A percentile compares a stretch with the other conserved stretches of the same genome.
These are phyloP conservation scores for Fusarium abutilonis DNA, from an alignment of 2,329 filamentous ascomycete species.

Conservation along the genomic window DNA sequence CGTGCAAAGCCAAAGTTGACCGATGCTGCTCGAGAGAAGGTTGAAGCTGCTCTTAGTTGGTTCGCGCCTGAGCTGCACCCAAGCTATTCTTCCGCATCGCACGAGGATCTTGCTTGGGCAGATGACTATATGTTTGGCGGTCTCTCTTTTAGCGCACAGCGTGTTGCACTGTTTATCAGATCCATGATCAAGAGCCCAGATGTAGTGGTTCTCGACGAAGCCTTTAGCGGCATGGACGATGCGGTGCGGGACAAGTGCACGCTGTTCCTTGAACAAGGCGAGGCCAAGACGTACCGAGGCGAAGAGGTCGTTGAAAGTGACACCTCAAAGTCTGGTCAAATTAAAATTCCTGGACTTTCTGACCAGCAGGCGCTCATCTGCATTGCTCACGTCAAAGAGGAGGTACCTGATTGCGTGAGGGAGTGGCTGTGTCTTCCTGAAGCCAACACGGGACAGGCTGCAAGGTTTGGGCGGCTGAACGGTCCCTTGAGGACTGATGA, in stretches of 20 bases:
- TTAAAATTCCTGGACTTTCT: constrained; percentile 70
- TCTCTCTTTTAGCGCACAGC: constrained; percentile 82
- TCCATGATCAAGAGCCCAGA: constrained; percentile 83
- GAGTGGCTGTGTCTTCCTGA: constrained; percentile 90
- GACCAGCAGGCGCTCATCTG: constrained; percentile 85
- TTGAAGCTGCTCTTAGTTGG: constrained; percentile 77
- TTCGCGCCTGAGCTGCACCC: constrained; percentile 84
- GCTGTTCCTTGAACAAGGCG: constrained; percentile 76
- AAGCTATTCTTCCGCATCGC: constrained; percentile 41
- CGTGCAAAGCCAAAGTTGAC: constrained; percentile 74
- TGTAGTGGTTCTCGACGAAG: constrained; percentile 86
- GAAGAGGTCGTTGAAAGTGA: constrained; percentile 59
- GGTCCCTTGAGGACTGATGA: constrained; percentile 68
- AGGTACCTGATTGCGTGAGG: constrained; percentile 84
- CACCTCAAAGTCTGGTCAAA: constrained; percentile 54
- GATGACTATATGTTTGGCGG: constrained; percentile 74
- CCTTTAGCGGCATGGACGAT: constrained; percentile 87
- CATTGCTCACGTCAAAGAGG: constrained; percentile 89
- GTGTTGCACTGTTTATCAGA: constrained; percentile 84
- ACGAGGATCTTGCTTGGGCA: constrained; percentile 68
- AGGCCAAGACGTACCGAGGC: constrained; percentile 56
- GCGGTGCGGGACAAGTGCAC: constrained; percentile 86
- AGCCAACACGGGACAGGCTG: constrained; percentile 68
- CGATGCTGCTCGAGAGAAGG: constrained; percentile 62
- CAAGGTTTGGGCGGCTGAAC: constrained; percentile 71